Evolutionary conservation across 2,329 filamentous ascomycete species (phyloP).

Genomic region (Kalmusia sp.): DNA sequence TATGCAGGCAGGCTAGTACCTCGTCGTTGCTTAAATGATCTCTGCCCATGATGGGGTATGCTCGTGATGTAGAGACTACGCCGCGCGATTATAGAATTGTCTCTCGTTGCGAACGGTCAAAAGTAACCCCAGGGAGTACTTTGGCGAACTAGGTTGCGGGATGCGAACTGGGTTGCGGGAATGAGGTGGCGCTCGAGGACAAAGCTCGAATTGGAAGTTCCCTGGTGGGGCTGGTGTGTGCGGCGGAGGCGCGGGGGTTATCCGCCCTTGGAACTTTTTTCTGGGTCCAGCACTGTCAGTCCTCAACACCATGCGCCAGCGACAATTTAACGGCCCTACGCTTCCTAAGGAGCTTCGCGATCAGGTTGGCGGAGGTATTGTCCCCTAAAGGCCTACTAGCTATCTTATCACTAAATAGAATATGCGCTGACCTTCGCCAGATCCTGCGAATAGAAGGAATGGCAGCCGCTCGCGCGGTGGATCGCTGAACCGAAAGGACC

Average conservation of each 20-base stretch:
- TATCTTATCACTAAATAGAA: constrained; percentile 2
- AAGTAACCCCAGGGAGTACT: too few species aligned
- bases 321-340: constrained; percentile 49
- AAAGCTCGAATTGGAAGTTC: constrained; percentile 5
- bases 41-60: constrained; percentile 51
- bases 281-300: constrained; percentile 14
- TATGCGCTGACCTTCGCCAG: constrained; percentile 21
- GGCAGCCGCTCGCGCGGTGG: constrained; percentile 30
- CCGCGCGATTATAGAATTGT: too few species aligned
- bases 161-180: too few species aligned
- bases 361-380: constrained; percentile 47
- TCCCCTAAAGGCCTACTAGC: neutral
- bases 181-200: neutral
- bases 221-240: constrained; percentile 21
- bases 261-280: constrained; percentile 43
- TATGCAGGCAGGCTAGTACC: constrained; percentile 45
- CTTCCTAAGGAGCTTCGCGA: constrained; percentile 55
- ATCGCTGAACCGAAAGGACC: constrained; percentile 64
- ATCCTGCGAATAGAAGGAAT: constrained; percentile 34
- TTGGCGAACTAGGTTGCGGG: too few species aligned
- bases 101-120: too few species aligned
- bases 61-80: constrained; percentile 22
- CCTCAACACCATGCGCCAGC: constrained; percentile 46
- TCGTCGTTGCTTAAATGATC: constrained; percentile 68
- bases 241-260: constrained; percentile 29